These are phyloP conservation scores for Chlorella sp. DNA, from an alignment of 139 green algal genomes.

Conservation along the genomic window DNA sequence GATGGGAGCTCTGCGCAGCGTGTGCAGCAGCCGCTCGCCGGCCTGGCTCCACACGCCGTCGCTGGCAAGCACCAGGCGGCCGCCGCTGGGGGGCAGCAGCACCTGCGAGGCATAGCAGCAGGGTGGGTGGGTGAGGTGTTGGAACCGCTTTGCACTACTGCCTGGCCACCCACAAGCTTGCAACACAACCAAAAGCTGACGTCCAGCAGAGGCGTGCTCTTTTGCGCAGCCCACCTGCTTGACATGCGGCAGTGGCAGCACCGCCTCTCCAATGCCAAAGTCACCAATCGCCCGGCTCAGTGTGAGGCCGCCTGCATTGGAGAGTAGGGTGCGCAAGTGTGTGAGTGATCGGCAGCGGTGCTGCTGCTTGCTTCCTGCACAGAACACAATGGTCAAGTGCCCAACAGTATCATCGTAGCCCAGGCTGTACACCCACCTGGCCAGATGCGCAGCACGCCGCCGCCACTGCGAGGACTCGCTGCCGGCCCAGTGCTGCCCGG, in stretches of 20 bases:
- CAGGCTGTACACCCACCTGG: slow-evolving; percentile 63
- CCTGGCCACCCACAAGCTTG: no score
- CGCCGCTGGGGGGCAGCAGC: slow-evolving; percentile 60
- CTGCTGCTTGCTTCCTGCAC: no score
- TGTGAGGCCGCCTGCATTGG: slow-evolving; percentile 60
- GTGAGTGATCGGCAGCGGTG: no score
- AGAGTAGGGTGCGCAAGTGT: no score
- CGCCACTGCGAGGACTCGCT: slow-evolving; percentile 47
- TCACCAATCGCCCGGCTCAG: slow-evolving; percentile 87
- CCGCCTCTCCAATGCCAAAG: slow-evolving; percentile 75
- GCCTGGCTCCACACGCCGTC: slow-evolving; percentile 93
- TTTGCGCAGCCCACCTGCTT: slow-evolving; percentile 53
- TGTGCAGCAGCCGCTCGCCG: slow-evolving; percentile 43
- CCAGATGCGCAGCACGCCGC: slow-evolving; percentile 89
- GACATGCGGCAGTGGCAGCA: slow-evolving; percentile 88
- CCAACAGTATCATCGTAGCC: no score
- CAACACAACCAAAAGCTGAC: no score
- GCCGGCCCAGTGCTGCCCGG: slow-evolving; percentile 23
- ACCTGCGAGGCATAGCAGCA: slow-evolving; percentile 27
- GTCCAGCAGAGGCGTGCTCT: no score
- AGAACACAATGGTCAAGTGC: no score
- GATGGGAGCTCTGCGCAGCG: background rate
- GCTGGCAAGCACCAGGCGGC: slow-evolving; percentile 80
- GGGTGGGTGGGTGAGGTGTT: no score
- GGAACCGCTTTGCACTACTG: no score